Evolutionary conservation across 345 rosid genomes (phyloP).

Genomic region (Euclidium syriacum): DNA sequence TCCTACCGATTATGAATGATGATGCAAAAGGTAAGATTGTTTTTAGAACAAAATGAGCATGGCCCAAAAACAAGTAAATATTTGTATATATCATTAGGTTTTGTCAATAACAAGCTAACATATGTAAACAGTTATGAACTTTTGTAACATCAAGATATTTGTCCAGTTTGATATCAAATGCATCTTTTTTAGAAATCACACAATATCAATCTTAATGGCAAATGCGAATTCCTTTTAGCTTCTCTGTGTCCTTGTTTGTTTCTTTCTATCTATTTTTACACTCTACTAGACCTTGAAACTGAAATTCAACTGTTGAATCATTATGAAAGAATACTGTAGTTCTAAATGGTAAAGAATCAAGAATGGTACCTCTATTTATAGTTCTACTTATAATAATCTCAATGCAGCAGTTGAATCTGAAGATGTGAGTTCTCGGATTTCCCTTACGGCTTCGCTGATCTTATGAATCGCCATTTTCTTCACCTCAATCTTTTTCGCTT

Average conservation of each 20-base stretch:
- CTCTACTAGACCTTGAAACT: conserved; percentile 17
- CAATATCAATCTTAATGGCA: conserved; percentile 15
- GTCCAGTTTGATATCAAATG: neutral
- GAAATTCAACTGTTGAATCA: conserved; percentile 14
- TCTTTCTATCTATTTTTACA: conserved; percentile 21
- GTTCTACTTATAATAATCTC: conserved; percentile 17
- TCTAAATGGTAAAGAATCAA: conserved; percentile 27
- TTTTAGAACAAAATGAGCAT: conserved; percentile 46
- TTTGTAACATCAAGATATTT: neutral
- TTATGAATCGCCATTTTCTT: conserved; percentile 76
- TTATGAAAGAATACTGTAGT: neutral
- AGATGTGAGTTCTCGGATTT: conserved; percentile 69
- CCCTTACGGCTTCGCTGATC: conserved; percentile 57
- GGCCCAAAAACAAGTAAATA: neutral
- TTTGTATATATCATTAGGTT: conserved; percentile 2
- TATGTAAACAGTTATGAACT: neutral
- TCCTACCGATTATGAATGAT: conserved; percentile 52
- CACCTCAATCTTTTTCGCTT: conserved; percentile 65
- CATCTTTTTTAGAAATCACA: conserved; percentile 16
- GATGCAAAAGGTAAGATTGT: conserved; percentile 66
- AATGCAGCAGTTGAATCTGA: conserved; percentile 22
- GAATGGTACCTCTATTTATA: conserved; percentile 25
- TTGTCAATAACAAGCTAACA: conserved; percentile 9
- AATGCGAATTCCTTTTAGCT: conserved; percentile 2
- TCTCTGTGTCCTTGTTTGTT: conserved; percentile 14